Base-by-base conservation (phyloP, 106 monocot species). In the Dendrobium huoshanense region DNA sequence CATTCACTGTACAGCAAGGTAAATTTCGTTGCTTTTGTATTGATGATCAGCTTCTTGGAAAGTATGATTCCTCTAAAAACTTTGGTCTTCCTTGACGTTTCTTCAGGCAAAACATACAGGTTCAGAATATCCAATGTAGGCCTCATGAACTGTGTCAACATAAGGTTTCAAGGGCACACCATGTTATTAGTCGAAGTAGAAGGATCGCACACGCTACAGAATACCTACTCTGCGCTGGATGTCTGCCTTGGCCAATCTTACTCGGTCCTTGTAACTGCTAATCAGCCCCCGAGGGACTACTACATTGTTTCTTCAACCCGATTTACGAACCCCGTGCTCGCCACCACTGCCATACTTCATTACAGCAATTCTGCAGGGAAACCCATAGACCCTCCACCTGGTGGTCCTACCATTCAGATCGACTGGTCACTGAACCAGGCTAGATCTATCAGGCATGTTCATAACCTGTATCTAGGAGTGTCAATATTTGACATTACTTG, bases 1-100 rank as follows among this genome's bases (percentile, higher is more conserved):
- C 87, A 48, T 87, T 90, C 77, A 85, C 87, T 9, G 87, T 90
- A 8, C 81, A 90, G 8, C 87, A 87, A 87, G 90, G 90, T 86
- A 76, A 43, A 15, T 44, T 74, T 19, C 42, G 8, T 74, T 61
- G 61, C 54, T 54, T 54, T 54, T 54, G 54, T 16, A 10, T 16
- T 0, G 54, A 10, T 54, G 16, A 54, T 10, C 9, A 10, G 54
- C 58, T 58, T 58, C 20, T 19, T 58, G 20, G 48, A 48, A 48
- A 48, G 48, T 11, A 48, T 48, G 48, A 48, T 48, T 48, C 48
- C 37, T 1, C 37, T 37, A 3, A 37, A 48, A 51, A 13, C 15
- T 51, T 13, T 13, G 13, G 2, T 13, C 51, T 51, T 51, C 51
- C 9, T 19, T 11, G 0, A 61, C 65, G 56, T 16, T 51, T 75